A percentile compares a stretch with the other conserved stretches of the same genome.
Evolutionary conservation across 495 filamentous ascomycete genomes (phyloP).

Genomic region (Hypoxylon cercidicola): DNA sequence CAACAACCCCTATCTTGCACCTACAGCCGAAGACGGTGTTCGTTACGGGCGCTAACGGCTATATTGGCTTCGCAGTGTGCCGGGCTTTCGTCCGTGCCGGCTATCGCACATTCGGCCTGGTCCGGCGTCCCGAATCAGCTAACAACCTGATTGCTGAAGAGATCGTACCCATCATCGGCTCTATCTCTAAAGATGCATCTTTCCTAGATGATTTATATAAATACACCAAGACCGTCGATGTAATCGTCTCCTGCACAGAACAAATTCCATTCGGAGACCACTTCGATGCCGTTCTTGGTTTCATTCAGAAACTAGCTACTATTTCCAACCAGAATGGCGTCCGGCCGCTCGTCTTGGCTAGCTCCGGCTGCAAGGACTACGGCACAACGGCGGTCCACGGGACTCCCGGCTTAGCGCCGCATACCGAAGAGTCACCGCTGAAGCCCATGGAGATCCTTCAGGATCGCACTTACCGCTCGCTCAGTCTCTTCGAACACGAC

Average conservation of each 20-base stretch:
- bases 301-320: constrained; percentile 39
- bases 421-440: constrained; percentile 51
- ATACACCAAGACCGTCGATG: constrained; percentile 43
- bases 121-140: constrained; percentile 44
- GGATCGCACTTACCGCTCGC: constrained; percentile 29
- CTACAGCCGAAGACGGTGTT: constrained; percentile 44
- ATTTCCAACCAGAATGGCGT: constrained; percentile 27
- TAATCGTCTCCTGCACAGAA: constrained; percentile 54
- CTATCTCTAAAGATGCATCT: constrained; percentile 33
- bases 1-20: constrained; percentile 6
- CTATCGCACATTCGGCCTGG: constrained; percentile 50
- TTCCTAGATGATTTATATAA: constrained; percentile 26
- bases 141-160: constrained; percentile 44
- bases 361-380: constrained; percentile 59
- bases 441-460: constrained; percentile 24
- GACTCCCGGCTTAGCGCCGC: constrained; percentile 42
- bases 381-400: constrained; percentile 48
- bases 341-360: constrained; percentile 51
- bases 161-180: constrained; percentile 51
- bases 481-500: constrained; percentile 41
- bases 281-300: constrained; percentile 41
- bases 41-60: constrained; percentile 56
- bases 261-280: constrained; percentile 46
- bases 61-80: constrained; percentile 55
- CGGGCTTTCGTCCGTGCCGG: constrained; percentile 54